Evolutionary conservation across 805 yeast species (phyloP).

Genomic region (Dipodascus albidus): DNA sequence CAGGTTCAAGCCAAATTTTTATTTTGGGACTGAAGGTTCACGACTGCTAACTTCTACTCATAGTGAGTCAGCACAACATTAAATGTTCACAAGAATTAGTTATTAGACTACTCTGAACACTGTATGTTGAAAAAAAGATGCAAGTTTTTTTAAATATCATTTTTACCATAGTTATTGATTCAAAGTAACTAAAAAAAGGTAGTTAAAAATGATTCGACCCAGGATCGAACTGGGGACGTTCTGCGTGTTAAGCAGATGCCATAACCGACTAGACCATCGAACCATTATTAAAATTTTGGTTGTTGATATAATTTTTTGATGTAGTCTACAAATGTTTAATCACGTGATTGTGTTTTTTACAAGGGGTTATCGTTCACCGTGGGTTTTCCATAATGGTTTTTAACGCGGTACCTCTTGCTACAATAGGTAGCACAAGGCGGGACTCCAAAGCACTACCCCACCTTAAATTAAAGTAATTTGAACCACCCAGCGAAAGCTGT

Average conservation of each 20-base stretch:
- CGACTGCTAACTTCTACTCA: neutral
- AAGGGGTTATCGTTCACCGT: too few species aligned
- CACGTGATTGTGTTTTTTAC: too few species aligned
- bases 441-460: too few species aligned
- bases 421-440: too few species aligned
- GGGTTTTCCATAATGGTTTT: too few species aligned
- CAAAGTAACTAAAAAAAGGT: neutral
- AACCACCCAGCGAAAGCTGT: too few species aligned
- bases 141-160: neutral
- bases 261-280: constrained; percentile 99
- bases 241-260: constrained; percentile 99
- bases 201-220: constrained; percentile 81
- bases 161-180: neutral
- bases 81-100: too few species aligned
- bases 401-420: too few species aligned
- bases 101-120: neutral
- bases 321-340: too few species aligned
- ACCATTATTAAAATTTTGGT: too few species aligned
- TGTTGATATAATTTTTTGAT: too few species aligned
- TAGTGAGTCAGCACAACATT: neutral
- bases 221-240: constrained; percentile 99
- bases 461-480: too few species aligned
- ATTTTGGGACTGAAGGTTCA: neutral
- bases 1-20: neutral
- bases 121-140: neutral